Percentiles rank a stretch among this genome's conserved stretches.
Conservation (phyloP, 306 rosid genomes). For the Trifolium pratense region DNA sequence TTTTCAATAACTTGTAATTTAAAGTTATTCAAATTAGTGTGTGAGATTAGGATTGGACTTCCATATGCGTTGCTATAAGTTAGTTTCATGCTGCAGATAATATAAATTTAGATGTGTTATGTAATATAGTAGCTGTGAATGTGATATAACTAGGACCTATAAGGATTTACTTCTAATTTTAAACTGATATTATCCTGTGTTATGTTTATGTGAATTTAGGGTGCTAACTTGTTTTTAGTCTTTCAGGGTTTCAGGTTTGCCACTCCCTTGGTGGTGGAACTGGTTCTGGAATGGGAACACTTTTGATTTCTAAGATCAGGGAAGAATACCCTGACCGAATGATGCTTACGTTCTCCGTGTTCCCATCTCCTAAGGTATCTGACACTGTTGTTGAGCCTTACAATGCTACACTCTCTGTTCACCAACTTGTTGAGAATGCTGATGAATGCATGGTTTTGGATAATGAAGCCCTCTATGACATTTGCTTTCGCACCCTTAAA, state of each 20-base stretch:
- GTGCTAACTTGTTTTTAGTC: neutral
- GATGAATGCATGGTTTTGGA: constrained; percentile 75
- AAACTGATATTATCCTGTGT: neutral
- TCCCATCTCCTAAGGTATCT: constrained; percentile 69
- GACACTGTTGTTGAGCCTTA: constrained; percentile 75
- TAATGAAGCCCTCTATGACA: constrained; percentile 69
- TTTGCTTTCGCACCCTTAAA: constrained; percentile 67
- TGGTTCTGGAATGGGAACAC: constrained; percentile 75
- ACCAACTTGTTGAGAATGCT: constrained; percentile 70
- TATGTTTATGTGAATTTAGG: neutral
- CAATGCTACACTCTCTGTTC: constrained; percentile 67
- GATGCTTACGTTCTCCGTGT: constrained; percentile 72
- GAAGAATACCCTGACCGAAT: constrained; percentile 70
- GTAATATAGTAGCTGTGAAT: neutral
- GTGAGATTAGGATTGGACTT: neutral
- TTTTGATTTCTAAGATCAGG: constrained; percentile 65
- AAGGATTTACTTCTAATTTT: neutral
- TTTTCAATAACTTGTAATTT: neutral
- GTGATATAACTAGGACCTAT: neutral
- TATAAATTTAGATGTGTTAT: neutral
- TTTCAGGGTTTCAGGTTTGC: constrained; percentile 71
- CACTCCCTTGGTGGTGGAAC: constrained; percentile 73
- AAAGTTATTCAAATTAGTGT: neutral
- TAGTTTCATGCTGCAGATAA: neutral
- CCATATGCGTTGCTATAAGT: neutral